Conservation (phyloP, 2,329 filamentous ascomycete genomes). For the Xylaria multiplex region DNA sequence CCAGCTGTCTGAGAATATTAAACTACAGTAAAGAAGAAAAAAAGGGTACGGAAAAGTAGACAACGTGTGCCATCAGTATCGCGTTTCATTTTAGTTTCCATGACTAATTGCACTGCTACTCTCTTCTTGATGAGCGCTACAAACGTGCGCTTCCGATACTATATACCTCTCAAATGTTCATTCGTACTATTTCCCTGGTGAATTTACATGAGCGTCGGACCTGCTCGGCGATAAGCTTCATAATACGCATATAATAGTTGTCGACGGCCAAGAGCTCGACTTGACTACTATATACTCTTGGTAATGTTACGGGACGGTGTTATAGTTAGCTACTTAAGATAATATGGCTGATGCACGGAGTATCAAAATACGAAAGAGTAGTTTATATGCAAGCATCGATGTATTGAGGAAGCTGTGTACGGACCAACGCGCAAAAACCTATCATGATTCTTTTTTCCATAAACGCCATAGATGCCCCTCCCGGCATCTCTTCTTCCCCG, state of each 20-base stretch:
- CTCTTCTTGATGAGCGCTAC: too few relatives aligned
- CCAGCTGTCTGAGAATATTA: too few relatives aligned
- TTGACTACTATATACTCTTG: not conserved
- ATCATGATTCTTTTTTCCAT: slow-evolving; percentile 11
- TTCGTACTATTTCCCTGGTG: too few relatives aligned
- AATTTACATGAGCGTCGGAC: too few relatives aligned
- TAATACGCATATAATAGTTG: not conserved
- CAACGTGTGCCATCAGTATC: too few relatives aligned
- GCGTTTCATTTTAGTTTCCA: too few relatives aligned
- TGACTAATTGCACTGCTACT: too few relatives aligned
- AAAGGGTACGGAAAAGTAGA: too few relatives aligned
- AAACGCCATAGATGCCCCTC: not conserved
- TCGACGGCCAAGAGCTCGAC: not conserved
- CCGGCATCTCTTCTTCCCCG: not conserved
- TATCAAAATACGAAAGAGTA: not conserved
- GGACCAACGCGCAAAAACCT: slow-evolving; percentile 2
- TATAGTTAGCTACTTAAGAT: not conserved
- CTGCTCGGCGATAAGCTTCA: too few relatives aligned
- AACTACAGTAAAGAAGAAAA: too few relatives aligned
- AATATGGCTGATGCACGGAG: not conserved
- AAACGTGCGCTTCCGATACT: too few relatives aligned
- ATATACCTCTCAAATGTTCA: too few relatives aligned
- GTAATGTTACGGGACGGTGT: not conserved
- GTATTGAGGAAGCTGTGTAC: slow-evolving; percentile 13
- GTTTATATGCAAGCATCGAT: slow-evolving; percentile 9